phyloP scores from a whole-genome alignment of 2,329 filamentous ascomycete species.

The Apiospora kogelbergensis region DNA sequence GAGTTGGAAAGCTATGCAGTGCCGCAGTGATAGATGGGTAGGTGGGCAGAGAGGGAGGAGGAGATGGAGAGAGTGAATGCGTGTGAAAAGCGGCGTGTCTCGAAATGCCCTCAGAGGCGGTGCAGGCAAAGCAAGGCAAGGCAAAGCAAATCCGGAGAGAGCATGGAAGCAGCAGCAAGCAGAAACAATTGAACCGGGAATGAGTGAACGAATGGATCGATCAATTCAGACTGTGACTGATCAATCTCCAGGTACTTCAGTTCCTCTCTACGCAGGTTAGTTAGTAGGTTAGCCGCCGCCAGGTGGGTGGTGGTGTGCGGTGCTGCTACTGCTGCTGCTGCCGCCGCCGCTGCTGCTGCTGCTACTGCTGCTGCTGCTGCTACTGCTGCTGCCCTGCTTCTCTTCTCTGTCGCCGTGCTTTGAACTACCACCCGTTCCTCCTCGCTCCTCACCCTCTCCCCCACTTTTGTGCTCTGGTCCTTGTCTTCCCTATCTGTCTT shows the following conservation, averaged over 20 bases:
- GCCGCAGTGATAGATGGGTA: neutral
- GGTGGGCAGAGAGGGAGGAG: neutral
- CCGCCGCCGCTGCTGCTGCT: neutral
- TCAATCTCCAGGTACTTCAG: neutral
- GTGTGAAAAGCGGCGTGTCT: neutral
- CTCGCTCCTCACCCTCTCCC: constrained; percentile 10
- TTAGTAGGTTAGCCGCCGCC: neutral
- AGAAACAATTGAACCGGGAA: neutral
- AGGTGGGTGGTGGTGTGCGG: neutral
- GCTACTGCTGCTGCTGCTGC: neutral
- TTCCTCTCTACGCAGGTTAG: neutral
- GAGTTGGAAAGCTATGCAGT: constrained; percentile 1
- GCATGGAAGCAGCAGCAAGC: constrained; percentile 14
- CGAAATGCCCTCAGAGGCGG: constrained; percentile 2
- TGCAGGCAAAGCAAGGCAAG: constrained; percentile 3
- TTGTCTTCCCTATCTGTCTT: constrained; percentile 13
- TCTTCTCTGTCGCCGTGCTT: no score
- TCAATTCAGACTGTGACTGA: neutral
- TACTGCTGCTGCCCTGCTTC: neutral
- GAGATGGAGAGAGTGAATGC: neutral
- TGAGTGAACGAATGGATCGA: neutral
- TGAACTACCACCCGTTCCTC: neutral
- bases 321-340: neutral
- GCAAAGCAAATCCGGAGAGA: constrained; percentile 16
- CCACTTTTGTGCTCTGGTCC: constrained; percentile 14